Evolutionary conservation across 2,329 filamentous ascomycete species (phyloP).

Genomic region (Dothistroma septosporum): DNA sequence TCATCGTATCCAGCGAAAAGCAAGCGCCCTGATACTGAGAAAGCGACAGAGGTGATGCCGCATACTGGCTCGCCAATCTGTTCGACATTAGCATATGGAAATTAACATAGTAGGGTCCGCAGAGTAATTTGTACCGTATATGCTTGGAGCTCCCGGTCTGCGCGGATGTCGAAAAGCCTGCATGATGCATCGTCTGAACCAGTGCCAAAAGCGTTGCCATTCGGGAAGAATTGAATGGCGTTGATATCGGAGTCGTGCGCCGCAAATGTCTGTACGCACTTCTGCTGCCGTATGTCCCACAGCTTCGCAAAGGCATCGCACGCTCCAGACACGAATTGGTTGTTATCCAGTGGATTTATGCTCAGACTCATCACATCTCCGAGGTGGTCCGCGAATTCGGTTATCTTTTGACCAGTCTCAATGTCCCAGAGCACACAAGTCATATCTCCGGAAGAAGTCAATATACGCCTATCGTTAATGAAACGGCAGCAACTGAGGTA

Average conservation of each 20-base stretch:
- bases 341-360: slow-evolving; percentile 98
- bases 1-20: slow-evolving; percentile 98
- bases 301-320: slow-evolving; percentile 98
- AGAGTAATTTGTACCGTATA: slow-evolving; percentile 54
- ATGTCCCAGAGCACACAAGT: slow-evolving; percentile 99
- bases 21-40: slow-evolving; percentile 90
- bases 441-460: slow-evolving; percentile 98
- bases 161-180: slow-evolving; percentile 94
- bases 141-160: slow-evolving; percentile 72
- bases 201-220: slow-evolving; percentile 96
- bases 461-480: slow-evolving; percentile 95
- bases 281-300: slow-evolving; percentile 97
- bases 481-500: slow-evolving; percentile 98
- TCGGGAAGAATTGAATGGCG: slow-evolving; percentile 98
- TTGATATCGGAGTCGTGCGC: slow-evolving; percentile 99
- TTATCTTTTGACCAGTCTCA: slow-evolving; percentile 93
- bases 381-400: slow-evolving; percentile 95
- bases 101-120: neutral
- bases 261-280: slow-evolving; percentile 97
- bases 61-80: slow-evolving; percentile 96
- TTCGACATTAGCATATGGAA: slow-evolving; percentile 16
- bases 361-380: slow-evolving; percentile 99
- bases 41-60: slow-evolving; percentile 96
- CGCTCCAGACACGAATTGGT: slow-evolving; percentile 98
- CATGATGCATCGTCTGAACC: slow-evolving; percentile 97